Evolutionary conservation across 1,139 yeast genomes (phyloP), one percentile per base, ranked within the genome.

Genomic region (Pichia terricola): DNA sequence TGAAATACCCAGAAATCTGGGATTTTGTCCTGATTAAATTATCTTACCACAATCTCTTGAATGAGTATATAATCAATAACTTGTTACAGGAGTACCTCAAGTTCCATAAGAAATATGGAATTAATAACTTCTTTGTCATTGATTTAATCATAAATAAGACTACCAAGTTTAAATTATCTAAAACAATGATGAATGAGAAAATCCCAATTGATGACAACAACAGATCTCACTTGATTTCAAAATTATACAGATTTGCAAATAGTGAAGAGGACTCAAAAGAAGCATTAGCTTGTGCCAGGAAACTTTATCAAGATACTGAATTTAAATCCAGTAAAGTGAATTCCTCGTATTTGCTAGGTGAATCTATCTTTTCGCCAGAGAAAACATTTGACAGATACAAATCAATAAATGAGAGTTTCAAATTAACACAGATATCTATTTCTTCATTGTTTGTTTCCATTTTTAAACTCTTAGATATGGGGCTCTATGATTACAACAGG

Each of bases 381-480:
- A 53, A 56, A 2, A 56, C 75, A 0, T 72, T 61, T 52, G 45
- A 56, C 0, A 48, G 71, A 11, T 75, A 72, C 53, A 35, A 44
- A 5, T 35, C 45, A 2, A 45, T 54, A 25, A 44, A 57, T 3
- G 37, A 42, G 3, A 33, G 42, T 33, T 47, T 52, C 4, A 52
- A 51, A 30, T 38, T 36, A 9, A 50, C 50, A 69, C 77, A 5
- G 64, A 65, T 52, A 68, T 67, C 76, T 32, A 49, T 78, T 1
- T 49, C 60, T 3, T 75, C 79, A 0, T 59, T 78, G 26, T 57
- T 78, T 6, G 56, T 65, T 3, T 50, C 62, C 1, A 50, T 53
- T n/a, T 45, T 50, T n/a, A 47, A 56, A 39, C 32, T 57, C 30
- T 45, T 47, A 28, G 60, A 57, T 39, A 41, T 37, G 26, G 52